Evolutionary conservation across 208 protist genomes (phyloP).

Genomic region (Spironucleus salmonicida): DNA sequence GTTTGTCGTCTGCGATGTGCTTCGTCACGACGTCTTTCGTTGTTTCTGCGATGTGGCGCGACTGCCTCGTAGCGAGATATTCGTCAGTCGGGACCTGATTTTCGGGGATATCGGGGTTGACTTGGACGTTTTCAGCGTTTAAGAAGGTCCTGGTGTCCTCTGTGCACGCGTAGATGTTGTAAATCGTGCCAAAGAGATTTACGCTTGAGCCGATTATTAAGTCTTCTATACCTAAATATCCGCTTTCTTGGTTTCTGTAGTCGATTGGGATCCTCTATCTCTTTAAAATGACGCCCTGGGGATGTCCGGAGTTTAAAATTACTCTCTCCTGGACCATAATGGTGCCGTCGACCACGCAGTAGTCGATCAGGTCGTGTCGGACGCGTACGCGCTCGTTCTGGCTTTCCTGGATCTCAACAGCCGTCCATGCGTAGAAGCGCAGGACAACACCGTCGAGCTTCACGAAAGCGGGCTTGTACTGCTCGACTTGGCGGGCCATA

Average conservation of each 20-base stretch:
- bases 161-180: conserved; percentile 72
- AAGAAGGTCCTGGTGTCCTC: conserved; percentile 70
- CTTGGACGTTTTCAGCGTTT: conserved; percentile 51
- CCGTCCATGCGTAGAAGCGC: conserved; percentile 76
- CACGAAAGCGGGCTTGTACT: conserved; percentile 58
- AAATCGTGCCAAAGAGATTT: conserved; percentile 60
- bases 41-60: neutral
- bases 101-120: conserved; percentile 56
- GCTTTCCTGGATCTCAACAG: conserved; percentile 69
- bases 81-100: conserved; percentile 42
- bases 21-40: neutral
- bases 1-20: conserved; percentile 41
- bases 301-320: conserved; percentile 70
- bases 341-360: conserved; percentile 73
- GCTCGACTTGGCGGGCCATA: neutral
- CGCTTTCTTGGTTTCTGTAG: conserved; percentile 53
- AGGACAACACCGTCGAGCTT: conserved; percentile 73
- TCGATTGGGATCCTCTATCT: conserved; percentile 59
- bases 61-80: neutral
- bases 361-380: conserved; percentile 67
- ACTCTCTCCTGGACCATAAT: conserved; percentile 67
- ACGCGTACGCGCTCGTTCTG: conserved; percentile 62
- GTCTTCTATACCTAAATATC: conserved; percentile 63
- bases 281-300: conserved; percentile 61
- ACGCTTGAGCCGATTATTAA: conserved; percentile 62